These are phyloP conservation scores for Karstenula rhodostoma DNA, from an alignment of 2,329 filamentous ascomycete genomes.

Conservation along the genomic window DNA sequence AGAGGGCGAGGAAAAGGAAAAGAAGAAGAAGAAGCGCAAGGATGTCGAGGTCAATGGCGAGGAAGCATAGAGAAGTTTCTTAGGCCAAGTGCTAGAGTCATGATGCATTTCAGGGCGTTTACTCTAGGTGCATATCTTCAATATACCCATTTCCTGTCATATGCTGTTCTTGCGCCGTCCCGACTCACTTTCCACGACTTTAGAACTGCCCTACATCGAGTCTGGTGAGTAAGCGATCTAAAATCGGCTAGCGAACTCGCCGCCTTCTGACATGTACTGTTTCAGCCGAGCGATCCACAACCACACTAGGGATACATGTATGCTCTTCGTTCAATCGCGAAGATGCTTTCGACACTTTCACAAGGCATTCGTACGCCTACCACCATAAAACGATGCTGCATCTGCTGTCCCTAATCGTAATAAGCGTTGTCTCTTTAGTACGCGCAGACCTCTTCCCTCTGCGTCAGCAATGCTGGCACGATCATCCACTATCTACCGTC, in stretches of 20 bases:
- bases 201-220: background rate
- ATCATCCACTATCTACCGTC: conserved; percentile 24
- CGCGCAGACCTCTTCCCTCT: conserved; percentile 10
- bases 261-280: conserved; percentile 22
- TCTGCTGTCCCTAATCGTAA: background rate
- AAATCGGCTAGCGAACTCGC: conserved; percentile 12
- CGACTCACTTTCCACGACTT: background rate
- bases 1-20: conserved; percentile 60
- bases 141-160: conserved; percentile 20
- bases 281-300: conserved; percentile 16
- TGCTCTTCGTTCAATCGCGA: background rate
- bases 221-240: conserved; percentile 19
- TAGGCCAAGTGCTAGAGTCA: background rate
- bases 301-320: background rate
- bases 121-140: conserved; percentile 13
- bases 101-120: conserved; percentile 17
- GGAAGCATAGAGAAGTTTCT: conserved; percentile 22
- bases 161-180: background rate
- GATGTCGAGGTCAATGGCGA: conserved; percentile 40
- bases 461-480: conserved; percentile 37
- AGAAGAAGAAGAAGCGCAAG: conserved; percentile 48
- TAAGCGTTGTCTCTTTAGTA: conserved; percentile 2
- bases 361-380: background rate
- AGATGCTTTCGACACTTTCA: background rate
- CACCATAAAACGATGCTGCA: conserved; percentile 2